Base-by-base conservation (phyloP, 148 eudicot species). In the Diospyros lotus region DNA sequence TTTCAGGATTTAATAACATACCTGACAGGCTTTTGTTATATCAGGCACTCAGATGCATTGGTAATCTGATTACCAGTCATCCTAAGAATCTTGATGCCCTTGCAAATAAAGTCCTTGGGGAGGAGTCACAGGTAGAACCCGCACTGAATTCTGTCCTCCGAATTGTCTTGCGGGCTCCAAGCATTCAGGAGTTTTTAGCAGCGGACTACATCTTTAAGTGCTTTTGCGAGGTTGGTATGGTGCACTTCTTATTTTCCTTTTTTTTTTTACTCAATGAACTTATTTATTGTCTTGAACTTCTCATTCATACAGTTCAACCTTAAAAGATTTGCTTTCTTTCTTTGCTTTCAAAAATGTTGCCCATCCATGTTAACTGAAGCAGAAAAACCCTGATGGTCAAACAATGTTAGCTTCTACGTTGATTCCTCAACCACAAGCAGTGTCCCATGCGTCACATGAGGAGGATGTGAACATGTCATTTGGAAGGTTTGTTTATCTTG, bases 381-480 rank as follows among this genome's bases (percentile, higher is more conserved):
- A 95, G 99, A 85, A 87, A 38, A 90, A 95, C 73, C 85, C 88
- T 73, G 99, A 92, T 74, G 96, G 97, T 71, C 99, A 95, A 81
- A 82, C 65, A 56, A 85, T 90, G 91, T 84, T 95, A 78, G 92
- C 89, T 50, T 92, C 96, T 70, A 95, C 97, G 41, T 80, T 92
- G 78, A 86, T 82, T 78, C 96, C 96, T 66, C 97, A 88, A 76
- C 99, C 94, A 69, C 88, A 81, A 66, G 78, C 87, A 64, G 70
- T 73, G 80, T 72, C 74, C 74, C 87, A 82, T 82, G 88, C 85
- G 56, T 84, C 82, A 28, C 75, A 80, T 71, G 94, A 88, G 76
- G 97, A 95, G 69, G 97, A 95, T 78, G 84, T 91, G 60, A 83
- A 89, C 84, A 87, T 92, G 97, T 90, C 98, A 73, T 95, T 95